These are phyloP conservation scores for Phialocephala sp. DNA, from an alignment of 2,329 filamentous ascomycete genomes.

Conservation along the genomic window DNA sequence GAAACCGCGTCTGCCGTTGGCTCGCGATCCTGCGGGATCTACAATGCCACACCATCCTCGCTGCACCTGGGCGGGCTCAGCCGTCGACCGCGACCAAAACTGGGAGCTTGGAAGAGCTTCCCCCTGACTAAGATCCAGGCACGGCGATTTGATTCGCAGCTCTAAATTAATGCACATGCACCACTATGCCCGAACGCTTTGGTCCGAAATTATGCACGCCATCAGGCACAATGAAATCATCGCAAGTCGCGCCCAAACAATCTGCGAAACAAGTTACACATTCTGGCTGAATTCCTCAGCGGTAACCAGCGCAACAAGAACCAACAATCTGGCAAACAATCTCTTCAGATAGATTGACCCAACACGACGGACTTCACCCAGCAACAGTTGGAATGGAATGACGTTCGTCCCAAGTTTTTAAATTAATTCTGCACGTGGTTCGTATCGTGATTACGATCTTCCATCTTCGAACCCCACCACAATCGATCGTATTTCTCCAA, in stretches of 20 bases:
- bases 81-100: conserved; percentile 10
- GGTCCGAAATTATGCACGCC: conserved; percentile 16
- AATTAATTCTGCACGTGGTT: background rate
- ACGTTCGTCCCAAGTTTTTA: background rate
- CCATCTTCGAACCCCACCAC: background rate
- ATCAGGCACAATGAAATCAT: conserved; percentile 17
- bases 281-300: conserved; percentile 15
- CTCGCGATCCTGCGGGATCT: conserved; percentile 16
- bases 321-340: conserved; percentile 2
- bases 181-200: background rate
- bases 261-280: background rate
- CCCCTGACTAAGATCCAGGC: conserved; percentile 32
- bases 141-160: conserved; percentile 26
- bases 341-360: background rate
- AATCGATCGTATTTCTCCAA: background rate
- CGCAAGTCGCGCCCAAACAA: conserved; percentile 8
- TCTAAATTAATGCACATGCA: conserved; percentile 14
- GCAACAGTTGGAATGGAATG: background rate
- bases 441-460: conserved; percentile 12
- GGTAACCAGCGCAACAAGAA: conserved; percentile 3
- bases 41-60: background rate
- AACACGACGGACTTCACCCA: background rate
- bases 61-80: conserved; percentile 15
- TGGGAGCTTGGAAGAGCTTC: background rate
- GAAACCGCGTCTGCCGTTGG: background rate